phyloP scores from a whole-genome alignment of 208 protist species.

The Acanthamoeba triangularis region DNA sequence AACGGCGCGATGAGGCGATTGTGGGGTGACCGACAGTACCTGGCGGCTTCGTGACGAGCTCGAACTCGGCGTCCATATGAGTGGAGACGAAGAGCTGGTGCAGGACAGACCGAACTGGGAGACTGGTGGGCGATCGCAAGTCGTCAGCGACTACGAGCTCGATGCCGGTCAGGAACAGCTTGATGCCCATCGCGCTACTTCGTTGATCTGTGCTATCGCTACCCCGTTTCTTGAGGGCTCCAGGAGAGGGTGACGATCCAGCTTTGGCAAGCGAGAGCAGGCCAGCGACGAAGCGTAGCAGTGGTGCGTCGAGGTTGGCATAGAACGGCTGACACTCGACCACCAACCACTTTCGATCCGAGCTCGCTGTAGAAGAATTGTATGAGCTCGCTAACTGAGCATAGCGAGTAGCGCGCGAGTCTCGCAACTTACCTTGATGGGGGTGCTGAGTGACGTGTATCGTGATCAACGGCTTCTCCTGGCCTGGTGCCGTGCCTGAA shows the following conservation, averaged over 20 bases:
- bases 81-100: constrained; percentile 61
- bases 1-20: neutral
- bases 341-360: constrained; percentile 42
- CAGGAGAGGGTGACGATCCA: no score
- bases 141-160: constrained; percentile 52
- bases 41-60: neutral
- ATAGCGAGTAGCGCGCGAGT: neutral
- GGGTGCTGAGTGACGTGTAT: constrained; percentile 2
- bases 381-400: no score
- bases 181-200: neutral
- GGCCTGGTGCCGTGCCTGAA: neutral
- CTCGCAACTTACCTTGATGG: constrained; percentile 29
- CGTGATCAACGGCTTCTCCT: constrained; percentile 15
- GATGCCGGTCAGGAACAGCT: constrained; percentile 49
- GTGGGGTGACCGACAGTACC: neutral
- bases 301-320: neutral
- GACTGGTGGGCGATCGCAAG: neutral
- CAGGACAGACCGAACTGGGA: neutral
- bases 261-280: neutral
- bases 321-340: constrained; percentile 62
- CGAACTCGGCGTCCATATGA: constrained; percentile 43
- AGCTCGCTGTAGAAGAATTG: neutral
- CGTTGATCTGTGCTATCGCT: neutral
- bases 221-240: neutral
- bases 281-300: neutral